These are phyloP conservation scores for Amaranthus palmeri DNA, from an alignment of 148 eudicot genomes.

Conservation along the genomic window DNA sequence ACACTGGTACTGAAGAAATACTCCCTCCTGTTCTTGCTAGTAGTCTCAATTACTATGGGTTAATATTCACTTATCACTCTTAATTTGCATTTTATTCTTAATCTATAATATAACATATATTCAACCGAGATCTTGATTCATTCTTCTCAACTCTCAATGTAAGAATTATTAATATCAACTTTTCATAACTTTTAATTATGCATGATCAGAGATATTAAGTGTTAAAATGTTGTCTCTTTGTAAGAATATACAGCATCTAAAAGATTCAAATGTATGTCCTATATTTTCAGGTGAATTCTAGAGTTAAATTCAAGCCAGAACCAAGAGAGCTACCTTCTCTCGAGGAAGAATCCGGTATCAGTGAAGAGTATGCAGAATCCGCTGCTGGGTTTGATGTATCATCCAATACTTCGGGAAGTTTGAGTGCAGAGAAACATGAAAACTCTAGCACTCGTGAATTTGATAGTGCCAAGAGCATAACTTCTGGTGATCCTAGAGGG, in stretches of 20 bases:
- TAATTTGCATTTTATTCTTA: too few relatives aligned
- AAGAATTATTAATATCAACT: too few relatives aligned
- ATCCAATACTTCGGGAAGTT: slow-evolving; percentile 73
- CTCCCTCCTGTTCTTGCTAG: too few relatives aligned
- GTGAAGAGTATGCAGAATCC: slow-evolving; percentile 59
- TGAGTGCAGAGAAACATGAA: slow-evolving; percentile 73
- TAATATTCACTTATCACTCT: too few relatives aligned
- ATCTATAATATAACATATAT: too few relatives aligned
- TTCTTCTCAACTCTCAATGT: too few relatives aligned
- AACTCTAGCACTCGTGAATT: slow-evolving; percentile 53
- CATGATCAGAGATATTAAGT: too few relatives aligned
- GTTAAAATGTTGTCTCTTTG: neutral
- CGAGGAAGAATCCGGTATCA: slow-evolving; percentile 57
- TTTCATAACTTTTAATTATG: too few relatives aligned
- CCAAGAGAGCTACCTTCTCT: slow-evolving; percentile 65
- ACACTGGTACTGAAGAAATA: too few relatives aligned
- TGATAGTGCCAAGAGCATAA: slow-evolving; percentile 65
- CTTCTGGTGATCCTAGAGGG: slow-evolving; percentile 44
- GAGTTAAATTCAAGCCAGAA: slow-evolving; percentile 48
- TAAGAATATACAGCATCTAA: neutral
- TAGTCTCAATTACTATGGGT: too few relatives aligned
- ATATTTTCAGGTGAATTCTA: slow-evolving; percentile 45
- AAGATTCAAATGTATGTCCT: slow-evolving; percentile 7
- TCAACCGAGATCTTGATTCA: too few relatives aligned
- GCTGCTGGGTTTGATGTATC: slow-evolving; percentile 65